phyloP scores from a whole-genome alignment of 352 stramenopile genomes.

The Phytopythium delawarense region DNA sequence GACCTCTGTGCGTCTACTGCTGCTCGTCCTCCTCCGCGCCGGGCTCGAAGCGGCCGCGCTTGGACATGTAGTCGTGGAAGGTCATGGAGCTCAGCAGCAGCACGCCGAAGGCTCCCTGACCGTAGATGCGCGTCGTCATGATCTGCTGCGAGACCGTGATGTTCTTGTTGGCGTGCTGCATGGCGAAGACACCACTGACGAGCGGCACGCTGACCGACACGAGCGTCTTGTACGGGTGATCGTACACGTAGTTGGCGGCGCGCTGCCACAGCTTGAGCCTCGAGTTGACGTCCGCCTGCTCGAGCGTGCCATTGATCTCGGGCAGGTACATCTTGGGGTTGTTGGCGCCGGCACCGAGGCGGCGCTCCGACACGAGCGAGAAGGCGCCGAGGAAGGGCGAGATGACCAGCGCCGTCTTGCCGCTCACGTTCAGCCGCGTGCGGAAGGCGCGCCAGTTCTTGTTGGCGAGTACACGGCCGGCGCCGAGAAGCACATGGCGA shows the following conservation, averaged over 20 bases:
- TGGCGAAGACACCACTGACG: conserved; percentile 16
- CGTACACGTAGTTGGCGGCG: conserved; percentile 55
- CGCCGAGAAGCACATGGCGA: conserved; percentile 20
- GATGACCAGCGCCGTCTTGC: conserved; percentile 60
- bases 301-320: conserved; percentile 25
- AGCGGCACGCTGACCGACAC: conserved; percentile 42
- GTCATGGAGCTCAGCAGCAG: conserved; percentile 62
- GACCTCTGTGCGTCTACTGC: no score
- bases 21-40: conserved; percentile 10
- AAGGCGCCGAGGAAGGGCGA: conserved; percentile 44
- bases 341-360: conserved; percentile 37
- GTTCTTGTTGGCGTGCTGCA: conserved; percentile 46
- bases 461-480: conserved; percentile 31
- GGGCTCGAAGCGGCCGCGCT: conserved; percentile 41
- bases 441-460: conserved; percentile 52
- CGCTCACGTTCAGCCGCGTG: conserved; percentile 48
- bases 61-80: conserved; percentile 72
- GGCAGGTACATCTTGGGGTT: conserved; percentile 58
- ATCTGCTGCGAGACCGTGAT: conserved; percentile 65
- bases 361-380: conserved; percentile 37
- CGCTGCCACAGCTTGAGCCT: conserved; percentile 41
- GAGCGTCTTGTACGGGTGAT: conserved; percentile 58
- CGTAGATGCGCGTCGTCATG: conserved; percentile 76
- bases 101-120: conserved; percentile 45
- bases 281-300: conserved; percentile 26